These are phyloP conservation scores for Lupinus albus DNA, from an alignment of 306 rosid genomes.

Conservation along the genomic window DNA sequence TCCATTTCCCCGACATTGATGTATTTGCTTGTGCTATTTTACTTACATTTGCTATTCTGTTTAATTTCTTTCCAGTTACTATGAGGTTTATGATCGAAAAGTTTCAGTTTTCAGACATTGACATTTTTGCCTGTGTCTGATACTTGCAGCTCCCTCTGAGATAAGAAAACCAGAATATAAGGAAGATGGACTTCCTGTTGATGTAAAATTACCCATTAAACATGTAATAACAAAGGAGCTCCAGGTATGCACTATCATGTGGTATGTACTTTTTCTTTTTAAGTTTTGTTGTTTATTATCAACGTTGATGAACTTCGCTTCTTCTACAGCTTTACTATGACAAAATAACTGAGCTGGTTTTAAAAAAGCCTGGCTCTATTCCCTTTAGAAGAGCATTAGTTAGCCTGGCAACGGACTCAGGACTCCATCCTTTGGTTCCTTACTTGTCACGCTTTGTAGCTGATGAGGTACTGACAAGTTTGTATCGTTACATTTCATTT, in stretches of 20 bases:
- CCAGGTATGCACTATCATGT: constrained; percentile 56
- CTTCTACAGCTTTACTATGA: constrained; percentile 75
- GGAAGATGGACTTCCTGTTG: constrained; percentile 75
- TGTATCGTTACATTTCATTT: constrained; percentile 18
- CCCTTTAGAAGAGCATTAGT: constrained; percentile 68
- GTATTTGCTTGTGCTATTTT: constrained; percentile 34
- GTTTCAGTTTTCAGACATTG: constrained; percentile 32
- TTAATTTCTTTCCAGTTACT: neutral
- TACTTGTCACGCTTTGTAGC: constrained; percentile 74
- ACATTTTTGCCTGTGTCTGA: constrained; percentile 34
- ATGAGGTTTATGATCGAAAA: constrained; percentile 10
- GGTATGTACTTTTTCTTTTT: constrained; percentile 2
- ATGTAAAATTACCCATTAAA: constrained; percentile 73
- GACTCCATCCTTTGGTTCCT: constrained; percentile 89
- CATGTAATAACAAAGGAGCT: constrained; percentile 80
- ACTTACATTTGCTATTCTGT: constrained; percentile 52
- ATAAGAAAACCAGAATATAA: constrained; percentile 65
- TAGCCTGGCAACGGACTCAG: constrained; percentile 82
- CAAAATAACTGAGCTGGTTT: constrained; percentile 64
- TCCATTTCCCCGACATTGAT: constrained; percentile 34
- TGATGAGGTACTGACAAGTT: constrained; percentile 66
- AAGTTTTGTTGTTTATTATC: constrained; percentile 29
- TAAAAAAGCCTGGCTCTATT: constrained; percentile 64
- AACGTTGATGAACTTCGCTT: constrained; percentile 32
- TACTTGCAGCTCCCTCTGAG: constrained; percentile 60